Conservation (phyloP, 345 rosid genomes). For the Aquilaria sinensis region DNA sequence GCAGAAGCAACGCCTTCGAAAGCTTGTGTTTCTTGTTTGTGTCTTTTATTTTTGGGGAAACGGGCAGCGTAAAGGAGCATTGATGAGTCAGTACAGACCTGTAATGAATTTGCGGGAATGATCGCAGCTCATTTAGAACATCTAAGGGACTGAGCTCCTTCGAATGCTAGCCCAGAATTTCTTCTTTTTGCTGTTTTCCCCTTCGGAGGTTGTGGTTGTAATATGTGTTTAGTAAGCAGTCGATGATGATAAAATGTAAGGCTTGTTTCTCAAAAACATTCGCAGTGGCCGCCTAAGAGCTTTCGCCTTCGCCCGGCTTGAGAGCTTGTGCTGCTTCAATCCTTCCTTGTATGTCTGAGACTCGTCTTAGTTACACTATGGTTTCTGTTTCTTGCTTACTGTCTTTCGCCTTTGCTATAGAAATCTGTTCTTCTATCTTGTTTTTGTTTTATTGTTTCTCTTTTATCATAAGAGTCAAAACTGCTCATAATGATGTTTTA, state of each 20-base stretch:
- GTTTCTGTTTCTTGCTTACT: too few species aligned
- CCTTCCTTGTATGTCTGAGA: conserved; percentile 18
- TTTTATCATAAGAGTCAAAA: too few species aligned
- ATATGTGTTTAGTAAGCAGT: not conserved
- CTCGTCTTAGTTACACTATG: not conserved
- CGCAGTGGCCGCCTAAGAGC: conserved; percentile 54
- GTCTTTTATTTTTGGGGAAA: not conserved
- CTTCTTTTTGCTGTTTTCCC: too few species aligned
- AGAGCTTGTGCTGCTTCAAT: conserved; percentile 15
- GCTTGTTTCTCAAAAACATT: conserved; percentile 63
- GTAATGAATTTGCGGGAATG: not conserved
- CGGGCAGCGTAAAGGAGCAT: too few species aligned
- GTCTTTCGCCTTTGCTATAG: too few species aligned
- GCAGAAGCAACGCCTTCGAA: not conserved
- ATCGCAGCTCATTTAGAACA: not conserved
- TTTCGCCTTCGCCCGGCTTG: conserved; percentile 34
- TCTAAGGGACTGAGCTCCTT: not conserved
- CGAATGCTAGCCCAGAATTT: too few species aligned
- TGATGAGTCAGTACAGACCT: not conserved
- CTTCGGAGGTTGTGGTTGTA: too few species aligned
- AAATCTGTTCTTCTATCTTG: too few species aligned
- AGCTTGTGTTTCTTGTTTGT: not conserved
- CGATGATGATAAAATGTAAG: conserved; percentile 19
- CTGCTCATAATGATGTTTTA: too few species aligned
- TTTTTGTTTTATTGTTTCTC: too few species aligned